These are phyloP conservation scores for Wickerhamiella qilinensis DNA, from an alignment of 805 yeast genomes.

Conservation along the genomic window DNA sequence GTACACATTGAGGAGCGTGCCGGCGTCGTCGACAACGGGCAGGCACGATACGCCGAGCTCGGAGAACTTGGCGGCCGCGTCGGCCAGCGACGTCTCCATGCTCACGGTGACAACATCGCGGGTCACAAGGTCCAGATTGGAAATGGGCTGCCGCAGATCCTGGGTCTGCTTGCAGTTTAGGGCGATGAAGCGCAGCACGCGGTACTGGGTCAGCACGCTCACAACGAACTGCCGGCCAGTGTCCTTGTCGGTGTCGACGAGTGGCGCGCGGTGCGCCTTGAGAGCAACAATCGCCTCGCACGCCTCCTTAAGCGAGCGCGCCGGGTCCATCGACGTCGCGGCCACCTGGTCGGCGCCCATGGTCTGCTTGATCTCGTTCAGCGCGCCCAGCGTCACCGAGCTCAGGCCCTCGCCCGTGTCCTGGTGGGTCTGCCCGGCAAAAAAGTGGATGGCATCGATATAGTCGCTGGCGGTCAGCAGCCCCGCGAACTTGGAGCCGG, in stretches of 20 bases:
- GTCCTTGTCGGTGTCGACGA: slow-evolving; percentile 86
- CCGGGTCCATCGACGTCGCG: slow-evolving; percentile 78
- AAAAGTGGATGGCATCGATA: slow-evolving; percentile 87
- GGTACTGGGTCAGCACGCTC: slow-evolving; percentile 85
- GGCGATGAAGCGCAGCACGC: slow-evolving; percentile 89
- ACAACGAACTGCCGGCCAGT: slow-evolving; percentile 90
- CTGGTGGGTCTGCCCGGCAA: slow-evolving; percentile 49
- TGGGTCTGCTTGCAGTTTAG: slow-evolving; percentile 90
- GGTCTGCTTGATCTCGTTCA: slow-evolving; percentile 72
- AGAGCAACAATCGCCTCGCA: slow-evolving; percentile 81
- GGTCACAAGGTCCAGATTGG: slow-evolving; percentile 46
- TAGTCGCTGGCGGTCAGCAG: slow-evolving; percentile 82
- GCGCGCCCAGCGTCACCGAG: slow-evolving; percentile 65
- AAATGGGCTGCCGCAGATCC: slow-evolving; percentile 60
- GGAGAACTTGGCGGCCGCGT: slow-evolving; percentile 71
- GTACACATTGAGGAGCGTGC: slow-evolving; percentile 67
- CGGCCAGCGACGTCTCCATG: slow-evolving; percentile 84
- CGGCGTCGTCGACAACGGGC: slow-evolving; percentile 72
- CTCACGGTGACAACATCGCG: slow-evolving; percentile 54
- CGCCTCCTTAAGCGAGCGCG: slow-evolving; percentile 77
- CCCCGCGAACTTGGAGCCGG: slow-evolving; percentile 84
- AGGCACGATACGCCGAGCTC: slow-evolving; percentile 75
- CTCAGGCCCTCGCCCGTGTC: slow-evolving; percentile 81
- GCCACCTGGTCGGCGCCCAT: slow-evolving; percentile 79
- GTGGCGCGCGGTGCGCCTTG: slow-evolving; percentile 82